phyloP scores from a whole-genome alignment of 371 early-diverging fungal species.

The Mucor irregularis region DNA sequence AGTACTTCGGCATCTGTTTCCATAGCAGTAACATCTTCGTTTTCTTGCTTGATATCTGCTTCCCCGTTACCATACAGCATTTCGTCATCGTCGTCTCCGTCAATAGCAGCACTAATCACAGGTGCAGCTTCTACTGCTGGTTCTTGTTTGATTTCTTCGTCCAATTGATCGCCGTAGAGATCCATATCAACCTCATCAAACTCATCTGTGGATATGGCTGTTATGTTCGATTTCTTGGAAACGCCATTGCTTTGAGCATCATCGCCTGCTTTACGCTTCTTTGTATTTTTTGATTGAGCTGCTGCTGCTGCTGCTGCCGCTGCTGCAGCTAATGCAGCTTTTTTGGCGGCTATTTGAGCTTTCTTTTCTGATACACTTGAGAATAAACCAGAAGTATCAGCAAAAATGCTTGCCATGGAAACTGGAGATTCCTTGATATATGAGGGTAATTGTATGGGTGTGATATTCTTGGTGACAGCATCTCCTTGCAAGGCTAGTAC shows the following conservation, averaged over 20 bases:
- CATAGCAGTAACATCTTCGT: not conserved
- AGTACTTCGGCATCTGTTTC: not conserved
- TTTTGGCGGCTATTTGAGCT: not conserved
- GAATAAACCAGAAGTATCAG: slow-evolving; percentile 58
- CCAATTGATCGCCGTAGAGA: slow-evolving; percentile 54
- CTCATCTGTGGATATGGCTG: no score
- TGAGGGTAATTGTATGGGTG: slow-evolving; percentile 34
- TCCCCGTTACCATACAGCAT: slow-evolving; percentile 21
- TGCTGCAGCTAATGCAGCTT: not conserved
- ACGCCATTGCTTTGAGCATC: not conserved
- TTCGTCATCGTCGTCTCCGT: slow-evolving; percentile 46
- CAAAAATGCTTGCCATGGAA: slow-evolving; percentile 58
- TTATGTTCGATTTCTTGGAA: slow-evolving; percentile 19
- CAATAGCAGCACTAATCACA: not conserved
- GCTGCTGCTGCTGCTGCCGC: not conserved
- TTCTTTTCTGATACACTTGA: slow-evolving; percentile 37
- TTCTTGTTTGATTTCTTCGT: slow-evolving; percentile 7
- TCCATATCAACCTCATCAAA: slow-evolving; percentile 68
- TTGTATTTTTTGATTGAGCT: slow-evolving; percentile 12
- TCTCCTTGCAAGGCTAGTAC: slow-evolving; percentile 64
- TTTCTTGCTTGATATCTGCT: slow-evolving; percentile 1
- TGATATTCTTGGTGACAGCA: slow-evolving; percentile 47
- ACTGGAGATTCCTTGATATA: slow-evolving; percentile 47
- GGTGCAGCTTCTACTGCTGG: not conserved
- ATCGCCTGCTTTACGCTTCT: slow-evolving; percentile 33